Percentiles rank a stretch among this genome's conserved stretches.
Conservation (phyloP, 164 flowering plant genomes). For the Magnolia kwangsiensis region DNA sequence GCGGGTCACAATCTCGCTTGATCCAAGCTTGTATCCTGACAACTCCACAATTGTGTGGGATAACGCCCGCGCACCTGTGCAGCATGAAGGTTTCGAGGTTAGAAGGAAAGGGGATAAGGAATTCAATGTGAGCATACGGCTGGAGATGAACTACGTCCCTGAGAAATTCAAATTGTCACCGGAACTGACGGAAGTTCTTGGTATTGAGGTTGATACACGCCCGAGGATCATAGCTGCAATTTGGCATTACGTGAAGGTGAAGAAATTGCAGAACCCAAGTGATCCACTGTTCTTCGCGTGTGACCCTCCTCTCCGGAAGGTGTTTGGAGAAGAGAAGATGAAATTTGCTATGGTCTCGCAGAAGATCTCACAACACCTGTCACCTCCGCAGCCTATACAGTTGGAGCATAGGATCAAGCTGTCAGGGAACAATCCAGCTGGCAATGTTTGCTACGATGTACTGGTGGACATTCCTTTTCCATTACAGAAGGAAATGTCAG, state of each 20-base stretch:
- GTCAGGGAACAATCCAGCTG: conserved; percentile 70
- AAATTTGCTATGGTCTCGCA: conserved; percentile 61
- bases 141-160: conserved; percentile 77
- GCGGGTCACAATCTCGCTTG: conserved; percentile 72
- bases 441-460: conserved; percentile 78
- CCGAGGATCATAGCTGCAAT: conserved; percentile 67
- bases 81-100: conserved; percentile 86
- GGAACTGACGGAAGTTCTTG: conserved; percentile 64
- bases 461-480: conserved; percentile 72
- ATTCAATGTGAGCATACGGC: conserved; percentile 56
- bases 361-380: conserved; percentile 64
- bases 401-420: conserved; percentile 79
- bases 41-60: conserved; percentile 86
- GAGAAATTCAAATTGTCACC: conserved; percentile 76
- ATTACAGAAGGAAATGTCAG: conserved; percentile 61
- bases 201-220: conserved; percentile 85
- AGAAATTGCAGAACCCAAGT: conserved; percentile 56
- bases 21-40: conserved; percentile 72
- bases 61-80: conserved; percentile 58
- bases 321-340: conserved; percentile 83
- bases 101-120: conserved; percentile 90
- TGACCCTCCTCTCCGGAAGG: conserved; percentile 72
- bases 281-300: conserved; percentile 69
- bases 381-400: conserved; percentile 69
- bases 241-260: conserved; percentile 82